Conservation (phyloP, 2,329 filamentous ascomycete species). For the Colletotrichum sansevieriae region DNA sequence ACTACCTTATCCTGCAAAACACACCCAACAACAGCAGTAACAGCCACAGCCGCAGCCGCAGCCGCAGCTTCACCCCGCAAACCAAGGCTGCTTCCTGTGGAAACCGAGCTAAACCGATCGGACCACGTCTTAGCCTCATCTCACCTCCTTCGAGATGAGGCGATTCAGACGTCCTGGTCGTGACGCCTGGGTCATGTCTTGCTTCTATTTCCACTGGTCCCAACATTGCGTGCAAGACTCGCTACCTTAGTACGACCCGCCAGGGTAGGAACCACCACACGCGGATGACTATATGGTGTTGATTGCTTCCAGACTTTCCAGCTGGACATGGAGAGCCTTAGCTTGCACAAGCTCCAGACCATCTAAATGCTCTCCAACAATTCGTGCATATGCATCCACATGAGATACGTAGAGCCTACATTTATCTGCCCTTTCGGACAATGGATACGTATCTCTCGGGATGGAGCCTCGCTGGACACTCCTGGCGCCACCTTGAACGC, state of each 20-base stretch:
- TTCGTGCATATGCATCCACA: conserved; percentile 39
- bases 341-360: conserved; percentile 34
- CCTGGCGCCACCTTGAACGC: conserved; percentile 7
- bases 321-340: conserved; percentile 26
- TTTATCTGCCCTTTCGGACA: background rate
- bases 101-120: conserved; percentile 18
- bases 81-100: conserved; percentile 12
- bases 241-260: background rate
- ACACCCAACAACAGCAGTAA: conserved; percentile 4
- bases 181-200: background rate
- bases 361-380: conserved; percentile 27
- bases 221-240: conserved; percentile 8
- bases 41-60: conserved; percentile 6
- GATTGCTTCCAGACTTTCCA: conserved; percentile 8
- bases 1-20: conserved; percentile 1
- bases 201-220: conserved; percentile 25
- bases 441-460: conserved; percentile 25
- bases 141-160: conserved; percentile 14
- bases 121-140: conserved; percentile 7
- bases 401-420: conserved; percentile 15
- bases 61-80: conserved; percentile 24
- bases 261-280: conserved; percentile 5
- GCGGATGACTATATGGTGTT: conserved; percentile 8
- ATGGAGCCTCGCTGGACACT: conserved; percentile 28
- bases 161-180: conserved; percentile 7